phyloP scores from a whole-genome alignment of 164 flowering plant genomes.

The Annona cherimola region DNA sequence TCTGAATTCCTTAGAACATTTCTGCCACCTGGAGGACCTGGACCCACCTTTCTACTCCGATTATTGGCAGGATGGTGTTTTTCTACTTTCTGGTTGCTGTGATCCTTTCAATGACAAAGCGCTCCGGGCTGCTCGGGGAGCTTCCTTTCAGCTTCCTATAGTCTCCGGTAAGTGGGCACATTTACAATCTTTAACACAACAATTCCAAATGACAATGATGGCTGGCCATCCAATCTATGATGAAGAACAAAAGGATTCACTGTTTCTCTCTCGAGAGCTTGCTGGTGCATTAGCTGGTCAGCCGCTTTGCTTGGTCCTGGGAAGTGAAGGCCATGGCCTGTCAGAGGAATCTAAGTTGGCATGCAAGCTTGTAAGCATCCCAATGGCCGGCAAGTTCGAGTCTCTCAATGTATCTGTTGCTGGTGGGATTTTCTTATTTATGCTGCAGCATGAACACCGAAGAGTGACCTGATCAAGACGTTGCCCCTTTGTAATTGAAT shows the following conservation, averaged over 20 bases:
- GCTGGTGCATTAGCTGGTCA: conserved; percentile 37
- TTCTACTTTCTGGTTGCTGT: conserved; percentile 88
- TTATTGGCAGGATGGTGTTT: conserved; percentile 58
- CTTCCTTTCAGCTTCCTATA: conserved; percentile 81
- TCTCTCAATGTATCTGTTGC: conserved; percentile 96
- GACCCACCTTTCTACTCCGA: neutral
- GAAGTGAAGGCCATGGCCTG: conserved; percentile 90
- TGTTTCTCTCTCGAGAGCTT: conserved; percentile 37
- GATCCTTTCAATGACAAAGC: conserved; percentile 95
- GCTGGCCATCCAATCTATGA: conserved; percentile 66
- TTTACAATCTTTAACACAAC: conserved; percentile 38
- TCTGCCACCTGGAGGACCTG: neutral
- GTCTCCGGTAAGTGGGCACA: conserved; percentile 72
- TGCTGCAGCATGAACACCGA: conserved; percentile 37
- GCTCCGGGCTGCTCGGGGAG: conserved; percentile 82
- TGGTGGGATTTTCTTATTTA: conserved; percentile 86
- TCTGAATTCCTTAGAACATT: neutral
- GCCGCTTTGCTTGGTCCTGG: conserved; percentile 66
- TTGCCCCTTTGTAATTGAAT: neutral
- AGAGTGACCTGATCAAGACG: conserved; percentile 5
- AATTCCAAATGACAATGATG: conserved; percentile 55
- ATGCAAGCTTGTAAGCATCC: conserved; percentile 75
- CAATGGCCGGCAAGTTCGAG: conserved; percentile 77
- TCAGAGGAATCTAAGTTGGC: conserved; percentile 45
- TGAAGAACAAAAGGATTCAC: conserved; percentile 16